A percentile compares a stretch with the other conserved stretches of the same genome.
Evolutionary conservation across 129 eudicot genomes (phyloP).

Genomic region (Flaveria sonorensis): DNA sequence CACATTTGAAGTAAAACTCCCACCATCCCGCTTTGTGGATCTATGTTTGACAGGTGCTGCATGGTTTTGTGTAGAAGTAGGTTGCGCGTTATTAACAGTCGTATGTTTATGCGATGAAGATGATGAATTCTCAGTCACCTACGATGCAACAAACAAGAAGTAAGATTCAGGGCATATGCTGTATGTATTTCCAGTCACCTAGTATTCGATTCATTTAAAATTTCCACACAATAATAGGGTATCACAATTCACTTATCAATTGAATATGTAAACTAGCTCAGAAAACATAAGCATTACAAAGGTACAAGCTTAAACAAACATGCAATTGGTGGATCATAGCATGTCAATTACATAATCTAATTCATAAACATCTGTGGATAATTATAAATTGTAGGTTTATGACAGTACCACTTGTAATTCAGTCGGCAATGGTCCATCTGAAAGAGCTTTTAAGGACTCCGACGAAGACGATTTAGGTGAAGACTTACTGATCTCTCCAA

Average conservation of each 20-base stretch:
- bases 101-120: conserved; percentile 47
- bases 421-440: conserved; percentile 41
- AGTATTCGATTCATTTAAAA: neutral
- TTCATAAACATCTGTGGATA: neutral
- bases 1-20: conserved; percentile 35
- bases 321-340: neutral
- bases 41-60: conserved; percentile 51
- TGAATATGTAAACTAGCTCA: neutral
- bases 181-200: neutral
- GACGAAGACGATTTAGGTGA: conserved; percentile 55
- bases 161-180: conserved; percentile 11
- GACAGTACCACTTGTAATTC: conserved; percentile 41
- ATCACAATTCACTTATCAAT: conserved; percentile 12
- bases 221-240: neutral
- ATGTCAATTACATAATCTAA: neutral
- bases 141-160: conserved; percentile 21
- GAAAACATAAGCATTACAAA: neutral
- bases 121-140: conserved; percentile 52
- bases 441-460: conserved; percentile 44
- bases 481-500: conserved; percentile 56
- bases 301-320: too few species aligned
- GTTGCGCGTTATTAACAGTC: conserved; percentile 32
- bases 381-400: neutral
- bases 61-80: conserved; percentile 46
- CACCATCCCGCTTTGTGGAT: conserved; percentile 66